Evolutionary conservation across 441 rosid genomes (phyloP), one percentile per base, ranked within the genome.

Genomic region (Manihot esculenta): DNA sequence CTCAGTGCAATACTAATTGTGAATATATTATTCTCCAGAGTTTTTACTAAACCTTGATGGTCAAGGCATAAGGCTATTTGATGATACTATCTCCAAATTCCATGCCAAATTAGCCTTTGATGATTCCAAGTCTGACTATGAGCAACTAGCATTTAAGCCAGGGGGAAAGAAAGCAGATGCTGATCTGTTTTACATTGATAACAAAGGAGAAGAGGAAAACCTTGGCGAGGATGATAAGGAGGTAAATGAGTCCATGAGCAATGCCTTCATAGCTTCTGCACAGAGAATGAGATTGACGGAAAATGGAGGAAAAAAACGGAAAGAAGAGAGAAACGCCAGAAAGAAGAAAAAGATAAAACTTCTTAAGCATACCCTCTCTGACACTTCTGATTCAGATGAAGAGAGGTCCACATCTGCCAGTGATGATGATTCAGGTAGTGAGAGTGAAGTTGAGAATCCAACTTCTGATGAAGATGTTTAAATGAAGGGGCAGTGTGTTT

Each of bases 211-310:
- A 42, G 78, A 69, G 48, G 81, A 56, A 58, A 76, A 70, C n/a
- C 64, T 23, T 13, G 71, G 78, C 20, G 77, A 75, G 38, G 84
- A 78, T 48, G 70, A 68, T 33, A n/a, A 33, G 15, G 59, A 55
- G 56, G 53, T 51, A 10, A 81, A 71, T 54, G 79, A 77, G 74
- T 70, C 75, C 42, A 71, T 74, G 77, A 83, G 70, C 58, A 67
- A 73, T 1, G 80, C 81, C 30, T 82, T 85, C 74, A 41, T 85
- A 70, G 83, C 80, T 51, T 87, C 89, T 69, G 87, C 88, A 10
- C 77, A 61, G 13, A 48, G 63, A n/a, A 84, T 86, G 83, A 81
- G 78, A 59, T 56, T 12, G 41, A 65, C 67, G 0, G 76, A 77
- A 68, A 69, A 61, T 59, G 66, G 58, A 51, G 76, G 75, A 54